Conservation (phyloP, 345 rosid species). For the Dipteronia sinensis region DNA sequence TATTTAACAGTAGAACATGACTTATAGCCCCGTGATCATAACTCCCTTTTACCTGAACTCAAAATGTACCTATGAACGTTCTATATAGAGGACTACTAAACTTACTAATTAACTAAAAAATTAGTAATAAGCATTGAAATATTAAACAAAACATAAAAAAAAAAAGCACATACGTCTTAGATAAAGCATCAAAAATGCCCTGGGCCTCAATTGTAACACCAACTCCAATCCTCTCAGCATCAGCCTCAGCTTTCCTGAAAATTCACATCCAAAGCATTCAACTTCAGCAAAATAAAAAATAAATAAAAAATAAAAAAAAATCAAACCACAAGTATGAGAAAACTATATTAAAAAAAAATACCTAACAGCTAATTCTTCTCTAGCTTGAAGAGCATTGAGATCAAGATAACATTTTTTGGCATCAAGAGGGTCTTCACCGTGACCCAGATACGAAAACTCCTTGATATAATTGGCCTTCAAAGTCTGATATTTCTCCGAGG, state of each 20-base stretch:
- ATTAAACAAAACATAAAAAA: background rate
- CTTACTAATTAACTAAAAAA: background rate
- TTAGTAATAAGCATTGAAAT: background rate
- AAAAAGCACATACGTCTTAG: constrained; percentile 67
- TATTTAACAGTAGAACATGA: too few relatives aligned
- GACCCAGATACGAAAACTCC: constrained; percentile 62
- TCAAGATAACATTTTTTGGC: constrained; percentile 60
- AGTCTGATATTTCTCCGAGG: constrained; percentile 60
- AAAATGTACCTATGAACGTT: background rate
- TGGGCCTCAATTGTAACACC: constrained; percentile 94
- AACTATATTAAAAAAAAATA: constrained; percentile 14
- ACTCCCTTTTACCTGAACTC: background rate
- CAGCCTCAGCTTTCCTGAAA: constrained; percentile 84
- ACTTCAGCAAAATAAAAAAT: background rate
- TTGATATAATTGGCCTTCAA: constrained; percentile 78
- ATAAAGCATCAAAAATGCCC: constrained; percentile 80
- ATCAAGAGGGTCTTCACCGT: constrained; percentile 86
- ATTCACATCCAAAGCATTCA: constrained; percentile 10
- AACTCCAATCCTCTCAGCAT: constrained; percentile 86
- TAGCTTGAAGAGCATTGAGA: constrained; percentile 60
- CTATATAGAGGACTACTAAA: background rate
- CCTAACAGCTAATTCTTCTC: constrained; percentile 87
- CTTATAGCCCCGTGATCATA: too few relatives aligned
- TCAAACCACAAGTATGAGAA: background rate
- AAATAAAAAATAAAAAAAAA: background rate